Evolutionary conservation across 169 alveolate species (phyloP).

Genomic region (Plasmodium gallinaceum): DNA sequence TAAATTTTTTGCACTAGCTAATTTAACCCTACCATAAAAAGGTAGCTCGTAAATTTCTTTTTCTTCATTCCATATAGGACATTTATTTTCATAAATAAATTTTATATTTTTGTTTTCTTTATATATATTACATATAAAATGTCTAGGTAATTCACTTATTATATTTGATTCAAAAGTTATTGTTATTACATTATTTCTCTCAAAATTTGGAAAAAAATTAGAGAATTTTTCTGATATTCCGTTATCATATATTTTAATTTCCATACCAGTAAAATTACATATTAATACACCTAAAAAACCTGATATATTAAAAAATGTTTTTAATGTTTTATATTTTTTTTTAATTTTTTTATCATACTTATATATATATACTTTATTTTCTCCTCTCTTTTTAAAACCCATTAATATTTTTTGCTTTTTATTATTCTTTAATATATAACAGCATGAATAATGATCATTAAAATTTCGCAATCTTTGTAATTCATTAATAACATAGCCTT

Average conservation of each 20-base stretch:
- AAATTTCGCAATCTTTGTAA: conserved; percentile 60
- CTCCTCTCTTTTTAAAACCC: conserved; percentile 75
- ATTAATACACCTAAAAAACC: conserved; percentile 70
- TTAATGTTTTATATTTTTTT: conserved; percentile 29
- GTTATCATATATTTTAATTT: conserved; percentile 75
- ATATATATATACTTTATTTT: conserved; percentile 73
- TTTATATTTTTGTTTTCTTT: conserved; percentile 58
- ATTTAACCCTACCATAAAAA: conserved; percentile 81
- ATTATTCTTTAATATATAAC: conserved; percentile 71
- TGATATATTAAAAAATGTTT: conserved; percentile 47
- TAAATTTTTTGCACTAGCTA: conserved; percentile 84
- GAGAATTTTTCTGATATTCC: conserved; percentile 65
- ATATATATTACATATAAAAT: conserved; percentile 68
- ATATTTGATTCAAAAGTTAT: conserved; percentile 72
- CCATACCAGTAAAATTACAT: conserved; percentile 77
- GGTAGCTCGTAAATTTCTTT: conserved; percentile 83
- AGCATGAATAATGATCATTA: conserved; percentile 69
- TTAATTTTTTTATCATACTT: conserved; percentile 66
- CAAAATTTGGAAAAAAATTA: conserved; percentile 68
- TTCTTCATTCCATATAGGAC: conserved; percentile 82
- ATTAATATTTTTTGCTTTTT: conserved; percentile 60
- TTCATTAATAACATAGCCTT: conserved; percentile 65
- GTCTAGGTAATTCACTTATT: conserved; percentile 74
- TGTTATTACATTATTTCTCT: conserved; percentile 55
- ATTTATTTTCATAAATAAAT: conserved; percentile 74